Evolutionary conservation across 805 yeast genomes (phyloP).

Genomic region (Zygosaccharomyces bisporus): DNA sequence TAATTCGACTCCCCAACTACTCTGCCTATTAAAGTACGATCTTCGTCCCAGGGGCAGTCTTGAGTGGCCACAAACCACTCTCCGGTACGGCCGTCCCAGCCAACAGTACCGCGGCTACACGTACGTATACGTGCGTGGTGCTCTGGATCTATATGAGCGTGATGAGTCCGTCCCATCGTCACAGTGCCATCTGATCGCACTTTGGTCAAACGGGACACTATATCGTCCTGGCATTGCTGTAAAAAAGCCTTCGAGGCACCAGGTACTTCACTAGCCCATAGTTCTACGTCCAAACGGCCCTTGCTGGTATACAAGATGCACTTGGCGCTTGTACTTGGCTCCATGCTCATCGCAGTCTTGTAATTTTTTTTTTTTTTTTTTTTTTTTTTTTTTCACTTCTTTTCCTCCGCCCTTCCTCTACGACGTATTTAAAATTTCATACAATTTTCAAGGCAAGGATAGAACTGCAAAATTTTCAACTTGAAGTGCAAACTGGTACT

Average conservation of each 20-base stretch:
- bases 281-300: conserved; percentile 56
- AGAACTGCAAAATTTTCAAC: conserved; percentile 10
- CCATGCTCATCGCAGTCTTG: conserved; percentile 26
- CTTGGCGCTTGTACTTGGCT: conserved; percentile 58
- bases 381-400: conserved; percentile 1
- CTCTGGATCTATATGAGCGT: conserved; percentile 34
- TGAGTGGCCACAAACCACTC: conserved; percentile 47
- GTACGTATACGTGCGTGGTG: conserved; percentile 50
- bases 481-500: background rate
- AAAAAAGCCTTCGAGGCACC: conserved; percentile 45
- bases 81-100: conserved; percentile 41
- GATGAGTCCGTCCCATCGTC: background rate
- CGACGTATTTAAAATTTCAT: background rate
- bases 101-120: conserved; percentile 52
- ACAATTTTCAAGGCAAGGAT: background rate
- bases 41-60: conserved; percentile 40
- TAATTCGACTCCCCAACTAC: conserved; percentile 54
- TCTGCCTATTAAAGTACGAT: conserved; percentile 48
- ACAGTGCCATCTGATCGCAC: conserved; percentile 4
- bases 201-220: background rate
- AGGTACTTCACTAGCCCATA: conserved; percentile 71
- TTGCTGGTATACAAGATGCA: conserved; percentile 54
- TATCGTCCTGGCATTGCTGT: conserved; percentile 38
- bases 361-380: background rate
- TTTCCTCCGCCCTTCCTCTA: background rate